Conservation (phyloP, 768 basidiomycete species). For the Trametes cingulata region DNA sequence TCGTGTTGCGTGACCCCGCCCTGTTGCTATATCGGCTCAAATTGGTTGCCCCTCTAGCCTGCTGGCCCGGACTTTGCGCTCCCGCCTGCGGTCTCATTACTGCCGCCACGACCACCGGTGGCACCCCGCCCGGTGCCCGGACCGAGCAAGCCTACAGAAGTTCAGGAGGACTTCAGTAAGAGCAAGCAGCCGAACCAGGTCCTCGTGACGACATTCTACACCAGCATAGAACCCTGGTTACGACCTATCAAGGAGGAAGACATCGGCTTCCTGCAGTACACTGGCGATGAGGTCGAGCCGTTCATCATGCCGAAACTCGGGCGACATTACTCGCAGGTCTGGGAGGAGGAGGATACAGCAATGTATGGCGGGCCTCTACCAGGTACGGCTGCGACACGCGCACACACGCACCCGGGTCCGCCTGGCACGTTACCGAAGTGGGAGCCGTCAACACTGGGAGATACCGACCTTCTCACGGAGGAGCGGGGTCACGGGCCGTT, state of each 20-base stretch:
- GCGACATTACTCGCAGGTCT: conserved; percentile 84
- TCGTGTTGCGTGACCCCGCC: conserved; percentile 19
- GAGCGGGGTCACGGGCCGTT: conserved; percentile 84
- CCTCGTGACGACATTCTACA: conserved; percentile 76
- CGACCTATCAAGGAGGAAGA: conserved; percentile 93
- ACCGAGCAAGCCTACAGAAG: conserved; percentile 82
- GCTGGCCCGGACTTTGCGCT: conserved; percentile 63
- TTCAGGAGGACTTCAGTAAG: conserved; percentile 88
- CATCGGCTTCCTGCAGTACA: conserved; percentile 87
- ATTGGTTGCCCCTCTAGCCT: conserved; percentile 1
- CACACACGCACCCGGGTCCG: conserved; percentile 41
- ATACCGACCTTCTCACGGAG: conserved; percentile 68
- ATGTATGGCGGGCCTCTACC: conserved; percentile 45
- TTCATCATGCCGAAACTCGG: conserved; percentile 86
- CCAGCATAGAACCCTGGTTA: conserved; percentile 87
- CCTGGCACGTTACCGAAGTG: conserved; percentile 54
- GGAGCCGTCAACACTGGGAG: conserved; percentile 81
- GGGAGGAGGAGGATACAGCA: conserved; percentile 88
- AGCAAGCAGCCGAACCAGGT: conserved; percentile 70
- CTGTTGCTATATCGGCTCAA: background rate
- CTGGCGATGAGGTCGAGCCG: conserved; percentile 87
- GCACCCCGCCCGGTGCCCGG: conserved; percentile 67
- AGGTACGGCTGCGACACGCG: conserved; percentile 41
- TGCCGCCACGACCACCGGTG: conserved; percentile 63
- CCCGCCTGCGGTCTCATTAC: conserved; percentile 49